Evolutionary conservation across 1,284 basidiomycete genomes (phyloP).

Genomic region (Tilletiopsis washingtonensis): DNA sequence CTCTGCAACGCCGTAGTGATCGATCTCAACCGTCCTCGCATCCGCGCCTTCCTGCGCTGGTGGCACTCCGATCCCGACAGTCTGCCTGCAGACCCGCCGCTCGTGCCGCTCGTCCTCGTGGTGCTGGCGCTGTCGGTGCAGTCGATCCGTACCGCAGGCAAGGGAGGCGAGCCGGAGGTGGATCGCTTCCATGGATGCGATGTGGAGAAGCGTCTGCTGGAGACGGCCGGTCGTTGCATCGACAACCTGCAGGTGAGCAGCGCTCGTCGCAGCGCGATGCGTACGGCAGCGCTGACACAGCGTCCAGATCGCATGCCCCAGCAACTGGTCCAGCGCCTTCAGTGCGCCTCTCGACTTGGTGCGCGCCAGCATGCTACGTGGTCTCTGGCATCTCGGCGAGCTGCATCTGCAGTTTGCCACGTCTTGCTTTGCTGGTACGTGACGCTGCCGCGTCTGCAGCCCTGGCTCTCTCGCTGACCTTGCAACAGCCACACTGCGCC

Average conservation of each 20-base stretch:
- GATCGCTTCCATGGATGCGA: too few species aligned
- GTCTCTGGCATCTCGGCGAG: conserved; percentile 36
- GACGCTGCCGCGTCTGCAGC: too few species aligned
- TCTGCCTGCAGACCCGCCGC: conserved; percentile 33
- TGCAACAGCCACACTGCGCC: conserved; percentile 22
- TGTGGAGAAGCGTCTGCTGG: conserved; percentile 23
- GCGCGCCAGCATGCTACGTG: conserved; percentile 29
- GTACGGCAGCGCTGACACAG: too few species aligned
- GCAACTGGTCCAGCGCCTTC: conserved; percentile 30
- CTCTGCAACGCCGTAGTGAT: conserved; percentile 29
- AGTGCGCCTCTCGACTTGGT: conserved; percentile 37
- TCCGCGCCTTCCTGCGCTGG: conserved; percentile 33
- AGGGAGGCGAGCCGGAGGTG: conserved; percentile 9
- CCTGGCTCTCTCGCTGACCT: too few species aligned
- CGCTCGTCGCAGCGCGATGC: too few species aligned
- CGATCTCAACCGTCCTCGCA: conserved; percentile 30
- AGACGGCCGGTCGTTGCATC: conserved; percentile 30
- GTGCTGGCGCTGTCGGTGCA: conserved; percentile 36
- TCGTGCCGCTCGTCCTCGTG: conserved; percentile 33
- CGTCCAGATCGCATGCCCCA: conserved; percentile 35
- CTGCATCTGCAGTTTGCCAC: conserved; percentile 33
- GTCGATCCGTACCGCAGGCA: conserved; percentile 15
- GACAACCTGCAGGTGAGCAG: conserved; percentile 31
- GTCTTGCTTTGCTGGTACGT: conserved; percentile 32
- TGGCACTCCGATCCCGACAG: conserved; percentile 34